These are phyloP conservation scores for Papiliotrema nemorosa DNA, from an alignment of 1,284 basidiomycete genomes.

Conservation along the genomic window DNA sequence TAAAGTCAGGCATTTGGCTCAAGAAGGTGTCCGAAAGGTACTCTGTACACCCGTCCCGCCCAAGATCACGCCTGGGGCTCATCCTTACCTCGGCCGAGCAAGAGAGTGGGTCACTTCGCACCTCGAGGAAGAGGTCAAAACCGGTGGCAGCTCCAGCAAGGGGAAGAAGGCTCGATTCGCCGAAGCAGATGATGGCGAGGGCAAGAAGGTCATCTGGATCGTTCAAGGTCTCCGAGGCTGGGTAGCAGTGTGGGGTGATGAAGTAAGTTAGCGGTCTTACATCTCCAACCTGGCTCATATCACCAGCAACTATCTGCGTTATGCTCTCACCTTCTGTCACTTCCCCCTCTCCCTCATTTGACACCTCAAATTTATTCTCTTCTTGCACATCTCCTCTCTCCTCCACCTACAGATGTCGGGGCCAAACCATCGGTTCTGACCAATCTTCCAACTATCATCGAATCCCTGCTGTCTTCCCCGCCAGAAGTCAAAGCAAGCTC, in stretches of 20 bases:
- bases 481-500: slow-evolving; percentile 61
- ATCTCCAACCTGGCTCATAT: not conserved
- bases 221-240: slow-evolving; percentile 63
- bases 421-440: slow-evolving; percentile 40
- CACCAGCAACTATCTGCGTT: slow-evolving; percentile 66
- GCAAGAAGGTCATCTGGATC: slow-evolving; percentile 71
- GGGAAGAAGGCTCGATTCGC: slow-evolving; percentile 58
- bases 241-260: slow-evolving; percentile 64
- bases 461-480: slow-evolving; percentile 67
- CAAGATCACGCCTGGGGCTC: slow-evolving; percentile 55
- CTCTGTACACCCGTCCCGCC: slow-evolving; percentile 72
- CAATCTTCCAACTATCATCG: slow-evolving; percentile 64
- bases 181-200: slow-evolving; percentile 55
- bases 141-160: slow-evolving; percentile 55
- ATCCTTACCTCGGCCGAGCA: slow-evolving; percentile 75
- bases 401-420: slow-evolving; percentile 41
- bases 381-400: slow-evolving; percentile 68
- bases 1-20: slow-evolving; percentile 88
- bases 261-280: slow-evolving; percentile 45
- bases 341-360: slow-evolving; percentile 79
- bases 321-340: slow-evolving; percentile 64
- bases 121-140: slow-evolving; percentile 63
- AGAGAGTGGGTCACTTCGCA: slow-evolving; percentile 74
- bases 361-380: slow-evolving; percentile 77
- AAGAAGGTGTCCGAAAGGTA: slow-evolving; percentile 76